These are phyloP conservation scores for Sideroxylon spinosum DNA, from an alignment of 179 eudicot species.

Conservation along the genomic window DNA sequence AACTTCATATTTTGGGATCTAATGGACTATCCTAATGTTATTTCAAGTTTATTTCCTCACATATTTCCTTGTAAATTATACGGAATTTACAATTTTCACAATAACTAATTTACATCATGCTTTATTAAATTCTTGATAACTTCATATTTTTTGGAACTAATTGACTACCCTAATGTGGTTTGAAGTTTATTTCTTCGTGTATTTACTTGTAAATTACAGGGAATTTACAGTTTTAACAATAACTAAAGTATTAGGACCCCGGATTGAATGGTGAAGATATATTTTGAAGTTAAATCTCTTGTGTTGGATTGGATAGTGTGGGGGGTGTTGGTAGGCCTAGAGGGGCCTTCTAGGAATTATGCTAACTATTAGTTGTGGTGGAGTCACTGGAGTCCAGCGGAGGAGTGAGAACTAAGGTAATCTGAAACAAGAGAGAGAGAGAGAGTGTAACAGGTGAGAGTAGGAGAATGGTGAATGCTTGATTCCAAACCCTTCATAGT, in stretches of 20 bases:
- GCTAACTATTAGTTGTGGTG: too few relatives aligned
- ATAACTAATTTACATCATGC: not conserved
- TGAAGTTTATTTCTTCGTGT: not conserved
- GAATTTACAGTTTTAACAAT: not conserved
- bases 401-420: too few relatives aligned
- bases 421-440: too few relatives aligned
- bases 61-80: not conserved
- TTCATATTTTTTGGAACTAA: not conserved
- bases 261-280: not conserved
- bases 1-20: not conserved
- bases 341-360: too few relatives aligned
- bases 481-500: too few relatives aligned
- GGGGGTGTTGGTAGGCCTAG: too few relatives aligned
- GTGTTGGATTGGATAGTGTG: not conserved
- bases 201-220: not conserved
- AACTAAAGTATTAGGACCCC: not conserved
- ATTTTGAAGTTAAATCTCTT: not conserved
- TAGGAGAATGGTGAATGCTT: too few relatives aligned
- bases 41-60: not conserved
- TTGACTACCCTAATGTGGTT: not conserved
- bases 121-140: not conserved
- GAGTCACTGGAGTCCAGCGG: too few relatives aligned
- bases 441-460: too few relatives aligned
- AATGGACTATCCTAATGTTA: not conserved
- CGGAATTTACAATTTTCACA: not conserved